Conservation (phyloP, 345 rosid genomes). For the Linum lewisii region DNA sequence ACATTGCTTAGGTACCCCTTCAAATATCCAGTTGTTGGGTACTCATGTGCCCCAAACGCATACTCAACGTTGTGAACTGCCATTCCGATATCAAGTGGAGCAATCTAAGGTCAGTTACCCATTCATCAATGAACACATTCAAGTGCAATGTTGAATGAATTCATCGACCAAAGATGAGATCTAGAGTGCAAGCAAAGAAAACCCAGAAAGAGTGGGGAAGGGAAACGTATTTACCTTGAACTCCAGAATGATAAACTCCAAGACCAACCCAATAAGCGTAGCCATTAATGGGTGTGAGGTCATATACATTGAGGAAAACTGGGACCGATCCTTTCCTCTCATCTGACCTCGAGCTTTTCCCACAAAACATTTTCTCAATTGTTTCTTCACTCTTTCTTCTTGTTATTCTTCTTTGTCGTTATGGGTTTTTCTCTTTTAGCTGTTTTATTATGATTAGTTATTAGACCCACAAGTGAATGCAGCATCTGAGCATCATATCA, state of each 20-base stretch:
- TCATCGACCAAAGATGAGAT: slow-evolving; percentile 8
- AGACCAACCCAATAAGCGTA: slow-evolving; percentile 97
- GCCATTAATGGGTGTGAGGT: slow-evolving; percentile 90
- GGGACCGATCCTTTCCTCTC: slow-evolving; percentile 68
- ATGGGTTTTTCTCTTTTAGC: not conserved
- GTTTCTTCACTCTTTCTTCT: not conserved
- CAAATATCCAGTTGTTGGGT: slow-evolving; percentile 83
- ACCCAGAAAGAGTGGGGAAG: not conserved
- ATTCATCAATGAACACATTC: no score
- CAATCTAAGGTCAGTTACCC: no score
- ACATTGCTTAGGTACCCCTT: slow-evolving; percentile 82
- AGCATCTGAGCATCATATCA: no score
- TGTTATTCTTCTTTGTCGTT: not conserved
- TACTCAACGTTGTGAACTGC: slow-evolving; percentile 91
- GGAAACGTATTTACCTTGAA: slow-evolving; percentile 53
- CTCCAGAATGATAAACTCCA: slow-evolving; percentile 95
- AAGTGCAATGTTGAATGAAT: no score
- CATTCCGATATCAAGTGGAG: not conserved
- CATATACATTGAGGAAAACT: slow-evolving; percentile 88
- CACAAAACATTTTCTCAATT: slow-evolving; percentile 49
- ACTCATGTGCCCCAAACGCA: slow-evolving; percentile 96
- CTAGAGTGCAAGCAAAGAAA: not conserved
- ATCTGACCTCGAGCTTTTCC: slow-evolving; percentile 35
- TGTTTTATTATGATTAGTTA: no score
- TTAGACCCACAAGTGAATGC: not conserved